Conservation (phyloP, 2,329 filamentous ascomycete genomes). For the Aspergillus aculeatus region DNA sequence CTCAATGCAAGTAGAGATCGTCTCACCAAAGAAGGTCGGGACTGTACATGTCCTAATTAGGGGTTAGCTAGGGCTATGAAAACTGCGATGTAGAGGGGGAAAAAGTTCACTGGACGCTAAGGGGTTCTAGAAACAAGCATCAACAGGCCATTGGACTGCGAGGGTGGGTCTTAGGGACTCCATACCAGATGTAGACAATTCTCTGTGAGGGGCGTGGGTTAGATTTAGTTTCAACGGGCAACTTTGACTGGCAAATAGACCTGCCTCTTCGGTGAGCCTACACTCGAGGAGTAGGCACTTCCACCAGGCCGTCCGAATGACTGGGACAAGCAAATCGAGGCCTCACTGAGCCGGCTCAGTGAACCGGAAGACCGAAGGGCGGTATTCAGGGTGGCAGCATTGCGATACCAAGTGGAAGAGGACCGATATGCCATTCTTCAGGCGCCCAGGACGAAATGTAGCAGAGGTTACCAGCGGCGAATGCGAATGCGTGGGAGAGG, state of each 20-base stretch:
- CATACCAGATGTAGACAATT: conserved; percentile 11
- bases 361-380: conserved; percentile 2
- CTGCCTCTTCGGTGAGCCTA: conserved; percentile 18
- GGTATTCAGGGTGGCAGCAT: conserved; percentile 11
- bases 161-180: background rate
- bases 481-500: background rate
- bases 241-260: conserved; percentile 5
- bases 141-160: background rate
- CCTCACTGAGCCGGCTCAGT: background rate
- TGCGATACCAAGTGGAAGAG: conserved; percentile 12
- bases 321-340: background rate
- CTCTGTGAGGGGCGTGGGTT: conserved; percentile 15
- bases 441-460: background rate
- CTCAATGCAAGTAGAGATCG: background rate
- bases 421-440: conserved; percentile 13
- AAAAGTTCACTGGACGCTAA: background rate
- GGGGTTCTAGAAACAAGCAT: background rate
- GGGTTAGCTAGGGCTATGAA: background rate
- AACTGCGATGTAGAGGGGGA: background rate
- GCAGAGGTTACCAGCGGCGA: conserved; percentile 3
- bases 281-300: conserved; percentile 7
- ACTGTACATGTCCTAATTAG: background rate
- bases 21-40: background rate
- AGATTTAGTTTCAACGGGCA: background rate
- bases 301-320: background rate